A percentile compares a stretch with the other conserved stretches of the same genome.
Evolutionary conservation across 192 early-diverging fungal species (phyloP).

Genomic region (Coemansia sp.): DNA sequence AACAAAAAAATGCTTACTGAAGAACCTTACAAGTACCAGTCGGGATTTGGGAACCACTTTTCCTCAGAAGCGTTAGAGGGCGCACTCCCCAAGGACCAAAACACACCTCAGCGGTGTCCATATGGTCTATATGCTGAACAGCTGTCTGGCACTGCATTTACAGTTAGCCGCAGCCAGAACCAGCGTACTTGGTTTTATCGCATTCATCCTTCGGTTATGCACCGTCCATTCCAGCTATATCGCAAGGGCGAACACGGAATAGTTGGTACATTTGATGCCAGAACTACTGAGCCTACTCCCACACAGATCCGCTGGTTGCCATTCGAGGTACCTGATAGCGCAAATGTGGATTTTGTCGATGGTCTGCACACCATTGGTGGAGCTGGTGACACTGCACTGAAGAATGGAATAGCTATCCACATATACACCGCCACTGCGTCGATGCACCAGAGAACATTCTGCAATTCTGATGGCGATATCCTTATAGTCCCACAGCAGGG

Average conservation of each 20-base stretch:
- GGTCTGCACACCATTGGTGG: conserved; percentile 85
- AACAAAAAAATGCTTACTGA: neutral
- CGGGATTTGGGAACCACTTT: conserved; percentile 90
- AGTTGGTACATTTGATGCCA: conserved; percentile 60
- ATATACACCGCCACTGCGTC: conserved; percentile 74
- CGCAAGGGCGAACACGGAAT: conserved; percentile 33
- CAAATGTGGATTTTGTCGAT: conserved; percentile 72
- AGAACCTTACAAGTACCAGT: conserved; percentile 61
- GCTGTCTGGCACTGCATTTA: conserved; percentile 90
- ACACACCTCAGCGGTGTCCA: conserved; percentile 87
- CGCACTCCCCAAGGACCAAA: conserved; percentile 85
- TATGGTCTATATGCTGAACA: conserved; percentile 94
- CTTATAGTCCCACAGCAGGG: conserved; percentile 93
- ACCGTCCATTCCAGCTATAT: conserved; percentile 65
- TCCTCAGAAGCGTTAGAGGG: conserved; percentile 76
- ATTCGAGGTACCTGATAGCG: conserved; percentile 61
- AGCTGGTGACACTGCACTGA: conserved; percentile 75
- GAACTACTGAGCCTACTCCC: conserved; percentile 67
- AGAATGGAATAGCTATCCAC: conserved; percentile 81
- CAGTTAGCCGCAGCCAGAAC: conserved; percentile 76
- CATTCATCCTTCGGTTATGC: conserved; percentile 86
- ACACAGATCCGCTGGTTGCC: conserved; percentile 94
- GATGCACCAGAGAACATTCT: conserved; percentile 80
- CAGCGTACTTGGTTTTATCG: conserved; percentile 93
- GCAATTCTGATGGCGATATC: conserved; percentile 90